phyloP scores from a whole-genome alignment of 805 yeast species.

The Wickerhamiella nectarea region DNA sequence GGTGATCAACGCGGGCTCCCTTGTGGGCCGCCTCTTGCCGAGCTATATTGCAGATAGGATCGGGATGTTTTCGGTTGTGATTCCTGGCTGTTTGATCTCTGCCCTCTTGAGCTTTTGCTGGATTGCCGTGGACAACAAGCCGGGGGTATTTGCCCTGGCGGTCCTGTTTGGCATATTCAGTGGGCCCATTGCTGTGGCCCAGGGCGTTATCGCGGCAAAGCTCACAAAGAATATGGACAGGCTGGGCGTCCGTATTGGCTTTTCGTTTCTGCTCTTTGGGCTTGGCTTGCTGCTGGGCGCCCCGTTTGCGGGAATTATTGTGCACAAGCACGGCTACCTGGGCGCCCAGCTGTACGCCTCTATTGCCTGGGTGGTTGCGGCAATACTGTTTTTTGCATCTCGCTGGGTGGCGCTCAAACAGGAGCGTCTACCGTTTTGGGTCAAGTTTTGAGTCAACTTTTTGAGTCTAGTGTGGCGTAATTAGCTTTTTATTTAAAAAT shows the following conservation, averaged over 20 bases:
- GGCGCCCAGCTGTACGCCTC: constrained; percentile 8
- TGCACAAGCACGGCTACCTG: constrained; percentile 8
- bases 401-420: neutral
- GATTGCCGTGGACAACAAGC: constrained; percentile 21
- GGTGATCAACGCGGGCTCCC: constrained; percentile 27
- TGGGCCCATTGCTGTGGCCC: constrained; percentile 21
- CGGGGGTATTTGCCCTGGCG: constrained; percentile 19
- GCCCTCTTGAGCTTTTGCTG: constrained; percentile 24
- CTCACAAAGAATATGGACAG: constrained; percentile 17
- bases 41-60: constrained; percentile 35
- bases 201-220: constrained; percentile 21
- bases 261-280: constrained; percentile 43
- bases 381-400: neutral
- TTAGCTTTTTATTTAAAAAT: neutral
- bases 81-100: constrained; percentile 12
- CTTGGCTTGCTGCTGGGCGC: constrained; percentile 27
- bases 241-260: constrained; percentile 37
- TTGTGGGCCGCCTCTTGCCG: constrained; percentile 38
- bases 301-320: constrained; percentile 19
- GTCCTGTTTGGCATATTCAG: constrained; percentile 22
- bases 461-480: no score
- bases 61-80: constrained; percentile 32
- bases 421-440: neutral
- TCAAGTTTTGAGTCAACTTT: neutral
- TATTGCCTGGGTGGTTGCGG: neutral